Evolutionary conservation across 2,329 filamentous ascomycete species (phyloP).

Genomic region (Fusarium brevicatenulatum): DNA sequence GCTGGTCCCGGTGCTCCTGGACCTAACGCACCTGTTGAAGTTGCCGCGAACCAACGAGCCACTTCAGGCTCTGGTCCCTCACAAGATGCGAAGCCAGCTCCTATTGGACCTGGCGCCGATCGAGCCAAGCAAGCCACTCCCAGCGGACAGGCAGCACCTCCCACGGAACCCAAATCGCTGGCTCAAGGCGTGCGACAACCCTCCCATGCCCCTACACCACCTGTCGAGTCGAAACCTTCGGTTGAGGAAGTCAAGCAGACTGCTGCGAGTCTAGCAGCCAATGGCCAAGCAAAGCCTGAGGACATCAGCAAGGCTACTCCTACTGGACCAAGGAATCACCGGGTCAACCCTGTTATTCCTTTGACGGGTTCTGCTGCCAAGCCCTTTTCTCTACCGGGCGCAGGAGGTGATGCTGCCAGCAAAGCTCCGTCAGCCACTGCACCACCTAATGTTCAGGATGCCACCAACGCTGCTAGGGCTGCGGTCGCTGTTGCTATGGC

Average conservation of each 20-base stretch:
- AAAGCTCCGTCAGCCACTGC: slow-evolving; percentile 52
- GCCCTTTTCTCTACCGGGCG: slow-evolving; percentile 50
- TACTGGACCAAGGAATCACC: slow-evolving; percentile 60
- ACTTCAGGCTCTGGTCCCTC: slow-evolving; percentile 56
- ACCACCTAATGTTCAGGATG: slow-evolving; percentile 65
- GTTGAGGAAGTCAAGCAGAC: slow-evolving; percentile 55
- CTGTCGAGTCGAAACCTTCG: slow-evolving; percentile 75
- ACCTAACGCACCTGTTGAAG: slow-evolving; percentile 58
- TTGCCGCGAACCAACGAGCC: slow-evolving; percentile 64
- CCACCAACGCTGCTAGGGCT: slow-evolving; percentile 78
- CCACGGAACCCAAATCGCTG: slow-evolving; percentile 64
- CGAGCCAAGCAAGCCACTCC: slow-evolving; percentile 60
- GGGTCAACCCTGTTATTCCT: slow-evolving; percentile 74
- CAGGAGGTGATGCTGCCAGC: slow-evolving; percentile 46
- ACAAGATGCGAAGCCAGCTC: slow-evolving; percentile 58
- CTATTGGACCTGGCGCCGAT: slow-evolving; percentile 62
- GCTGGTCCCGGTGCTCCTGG: slow-evolving; percentile 61
- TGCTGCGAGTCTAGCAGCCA: slow-evolving; percentile 55
- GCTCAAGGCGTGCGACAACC: slow-evolving; percentile 59
- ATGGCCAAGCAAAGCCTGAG: slow-evolving; percentile 50
- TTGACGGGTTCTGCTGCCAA: slow-evolving; percentile 60
- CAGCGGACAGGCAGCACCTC: slow-evolving; percentile 56
- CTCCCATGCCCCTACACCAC: slow-evolving; percentile 67
- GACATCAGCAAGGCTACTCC: slow-evolving; percentile 54
- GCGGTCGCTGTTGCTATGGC: slow-evolving; percentile 86